Evolutionary conservation across 1,284 basidiomycete genomes (phyloP).

Genomic region (Bjerkandera adusta): DNA sequence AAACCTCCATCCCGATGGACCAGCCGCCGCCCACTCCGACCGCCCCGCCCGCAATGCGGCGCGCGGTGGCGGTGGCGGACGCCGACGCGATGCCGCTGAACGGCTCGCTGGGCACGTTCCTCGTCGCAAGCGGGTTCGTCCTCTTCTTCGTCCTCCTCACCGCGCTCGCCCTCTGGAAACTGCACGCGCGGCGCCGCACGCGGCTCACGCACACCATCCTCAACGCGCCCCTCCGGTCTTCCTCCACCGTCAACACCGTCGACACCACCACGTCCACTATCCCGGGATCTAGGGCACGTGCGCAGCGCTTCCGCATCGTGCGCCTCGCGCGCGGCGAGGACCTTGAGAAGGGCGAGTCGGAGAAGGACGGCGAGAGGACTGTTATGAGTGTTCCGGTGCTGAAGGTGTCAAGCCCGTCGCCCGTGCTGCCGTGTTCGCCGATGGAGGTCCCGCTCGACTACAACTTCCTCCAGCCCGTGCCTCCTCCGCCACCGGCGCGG

Average conservation of each 20-base stretch:
- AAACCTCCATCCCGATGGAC: background rate
- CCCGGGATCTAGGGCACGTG: background rate
- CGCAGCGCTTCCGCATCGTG: background rate
- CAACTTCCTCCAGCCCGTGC: too few relatives aligned
- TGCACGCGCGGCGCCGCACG: constrained; percentile 9
- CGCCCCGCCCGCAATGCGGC: background rate
- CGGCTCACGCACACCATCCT: constrained; percentile 4
- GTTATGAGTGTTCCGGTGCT: too few relatives aligned
- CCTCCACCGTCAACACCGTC: background rate
- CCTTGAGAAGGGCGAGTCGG: background rate
- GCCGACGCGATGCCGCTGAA: constrained; percentile 13
- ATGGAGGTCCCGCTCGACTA: too few relatives aligned
- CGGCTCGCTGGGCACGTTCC: constrained; percentile 19
- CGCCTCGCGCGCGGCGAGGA: background rate
- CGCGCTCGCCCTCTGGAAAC: constrained; percentile 10
- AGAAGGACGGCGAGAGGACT: background rate
- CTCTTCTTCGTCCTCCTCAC: constrained; percentile 12
- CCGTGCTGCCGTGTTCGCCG: too few relatives aligned
- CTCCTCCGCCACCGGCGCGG: too few relatives aligned
- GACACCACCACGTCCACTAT: background rate
- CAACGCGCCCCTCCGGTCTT: background rate
- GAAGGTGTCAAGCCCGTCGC: too few relatives aligned
- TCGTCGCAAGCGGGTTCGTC: constrained; percentile 13
- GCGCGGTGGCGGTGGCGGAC: too few relatives aligned
- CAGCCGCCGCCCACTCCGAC: background rate